Conservation (phyloP, 2,329 filamentous ascomycete species). For the Cucurbitaria berberidis region DNA sequence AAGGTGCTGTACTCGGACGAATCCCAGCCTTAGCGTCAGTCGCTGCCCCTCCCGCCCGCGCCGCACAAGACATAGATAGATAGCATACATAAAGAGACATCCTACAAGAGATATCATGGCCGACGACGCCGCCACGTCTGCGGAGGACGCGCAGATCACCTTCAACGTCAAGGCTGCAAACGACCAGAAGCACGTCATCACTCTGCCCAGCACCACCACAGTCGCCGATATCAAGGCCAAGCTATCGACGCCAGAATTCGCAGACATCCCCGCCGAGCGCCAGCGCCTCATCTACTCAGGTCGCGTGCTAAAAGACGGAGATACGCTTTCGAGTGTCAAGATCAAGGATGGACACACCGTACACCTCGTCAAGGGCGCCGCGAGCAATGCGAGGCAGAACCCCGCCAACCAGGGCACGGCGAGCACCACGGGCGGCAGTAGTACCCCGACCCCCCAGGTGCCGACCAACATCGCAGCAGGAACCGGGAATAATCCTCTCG, state of each 20-base stretch:
- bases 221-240: conserved; percentile 89
- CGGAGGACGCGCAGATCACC: conserved; percentile 78
- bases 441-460: conserved; percentile 64
- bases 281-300: conserved; percentile 98
- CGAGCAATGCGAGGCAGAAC: conserved; percentile 75
- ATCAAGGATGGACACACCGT: conserved; percentile 96
- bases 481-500: conserved; percentile 81
- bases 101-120: too few species aligned
- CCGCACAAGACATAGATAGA: not conserved
- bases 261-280: conserved; percentile 83
- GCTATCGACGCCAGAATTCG: conserved; percentile 79
- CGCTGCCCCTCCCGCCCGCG: conserved; percentile 10
- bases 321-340: conserved; percentile 84
- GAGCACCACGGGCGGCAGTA: conserved; percentile 45
- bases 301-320: conserved; percentile 92
- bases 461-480: conserved; percentile 81
- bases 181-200: conserved; percentile 83
- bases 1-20: too few species aligned
- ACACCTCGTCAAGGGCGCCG: conserved; percentile 94
- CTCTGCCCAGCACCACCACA: conserved; percentile 75
- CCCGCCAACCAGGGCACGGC: conserved; percentile 57
- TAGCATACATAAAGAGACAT: conserved; percentile 7
- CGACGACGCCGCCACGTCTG: conserved; percentile 61
- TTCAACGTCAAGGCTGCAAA: conserved; percentile 99
- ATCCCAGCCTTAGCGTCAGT: too few species aligned